Percentiles rank a stretch among this genome's conserved stretches.
phyloP scores from a whole-genome alignment of 352 stramenopile species.

The Globisporangium solare region DNA sequence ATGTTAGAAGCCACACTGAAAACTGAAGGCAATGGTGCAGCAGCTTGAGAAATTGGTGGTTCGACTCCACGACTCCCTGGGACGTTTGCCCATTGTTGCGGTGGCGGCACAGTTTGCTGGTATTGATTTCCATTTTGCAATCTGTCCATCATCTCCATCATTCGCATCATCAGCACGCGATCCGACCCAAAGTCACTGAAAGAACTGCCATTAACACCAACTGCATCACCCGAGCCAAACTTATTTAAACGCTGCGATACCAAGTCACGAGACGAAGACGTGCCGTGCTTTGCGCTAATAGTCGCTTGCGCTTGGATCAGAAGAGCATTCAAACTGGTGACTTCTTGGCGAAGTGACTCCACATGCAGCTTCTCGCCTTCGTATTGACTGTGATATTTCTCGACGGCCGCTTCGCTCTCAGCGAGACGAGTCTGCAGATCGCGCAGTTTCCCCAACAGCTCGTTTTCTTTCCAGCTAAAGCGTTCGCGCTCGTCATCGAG shows the following conservation, averaged over 20 bases:
- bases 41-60: neutral
- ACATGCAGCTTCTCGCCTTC: conserved; percentile 79
- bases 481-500: conserved; percentile 49
- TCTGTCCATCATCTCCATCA: conserved; percentile 64
- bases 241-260: neutral
- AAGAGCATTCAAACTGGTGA: conserved; percentile 55
- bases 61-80: neutral
- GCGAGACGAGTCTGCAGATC: conserved; percentile 45
- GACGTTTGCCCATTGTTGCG: neutral
- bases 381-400: conserved; percentile 67
- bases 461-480: conserved; percentile 56
- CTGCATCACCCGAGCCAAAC: neutral
- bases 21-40: neutral
- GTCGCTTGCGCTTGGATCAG: conserved; percentile 53
- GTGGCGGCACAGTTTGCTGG: neutral
- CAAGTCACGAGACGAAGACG: conserved; percentile 2
- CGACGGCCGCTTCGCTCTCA: conserved; percentile 40
- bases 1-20: neutral
- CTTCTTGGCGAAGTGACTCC: conserved; percentile 60
- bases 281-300: conserved; percentile 36
- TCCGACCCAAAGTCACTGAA: conserved; percentile 15
- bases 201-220: neutral
- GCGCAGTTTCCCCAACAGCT: conserved; percentile 37
- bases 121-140: conserved; percentile 14
- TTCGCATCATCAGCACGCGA: conserved; percentile 46